phyloP scores from a whole-genome alignment of 2,329 filamentous ascomycete species.

The Sphaerulina populicola region DNA sequence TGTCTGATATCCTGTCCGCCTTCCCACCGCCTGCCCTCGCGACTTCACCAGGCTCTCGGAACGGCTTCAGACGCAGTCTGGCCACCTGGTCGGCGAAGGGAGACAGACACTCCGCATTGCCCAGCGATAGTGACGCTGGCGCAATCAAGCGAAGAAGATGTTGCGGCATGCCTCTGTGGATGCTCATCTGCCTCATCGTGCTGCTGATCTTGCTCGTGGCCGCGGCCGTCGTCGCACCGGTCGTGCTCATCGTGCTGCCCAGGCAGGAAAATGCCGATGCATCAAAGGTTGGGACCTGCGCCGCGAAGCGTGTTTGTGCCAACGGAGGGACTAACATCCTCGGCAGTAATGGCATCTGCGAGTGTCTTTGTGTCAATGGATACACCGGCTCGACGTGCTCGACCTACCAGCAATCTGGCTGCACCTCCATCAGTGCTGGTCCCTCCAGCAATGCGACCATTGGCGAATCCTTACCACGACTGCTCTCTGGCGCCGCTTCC shows the following conservation, averaged over 20 bases:
- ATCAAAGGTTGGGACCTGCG: constrained; percentile 46
- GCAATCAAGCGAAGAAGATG: constrained; percentile 49
- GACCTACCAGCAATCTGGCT: constrained; percentile 44
- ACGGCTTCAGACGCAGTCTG: constrained; percentile 4
- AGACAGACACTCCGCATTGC: constrained; percentile 21
- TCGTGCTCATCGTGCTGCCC: constrained; percentile 52
- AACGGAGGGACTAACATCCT: constrained; percentile 76
- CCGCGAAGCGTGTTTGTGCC: constrained; percentile 54
- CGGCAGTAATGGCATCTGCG: constrained; percentile 53
- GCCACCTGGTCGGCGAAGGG: constrained; percentile 8
- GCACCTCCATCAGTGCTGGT: constrained; percentile 45
- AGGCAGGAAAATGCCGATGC: constrained; percentile 34
- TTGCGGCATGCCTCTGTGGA: constrained; percentile 77
- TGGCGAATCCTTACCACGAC: constrained; percentile 66
- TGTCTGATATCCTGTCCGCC: constrained; percentile 57
- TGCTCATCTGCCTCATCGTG: constrained; percentile 59
- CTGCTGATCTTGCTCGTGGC: constrained; percentile 64
- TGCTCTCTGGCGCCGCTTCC: constrained; percentile 55
- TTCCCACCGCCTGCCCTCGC: constrained; percentile 52
- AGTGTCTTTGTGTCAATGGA: constrained; percentile 81
- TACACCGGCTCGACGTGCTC: constrained; percentile 62
- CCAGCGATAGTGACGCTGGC: constrained; percentile 27
- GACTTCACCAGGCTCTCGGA: constrained; percentile 22
- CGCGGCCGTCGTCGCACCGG: constrained; percentile 73
- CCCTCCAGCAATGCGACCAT: constrained; percentile 62